Evolutionary conservation across 768 basidiomycete species (phyloP).

Genomic region (Suillus fuscotomentosus): DNA sequence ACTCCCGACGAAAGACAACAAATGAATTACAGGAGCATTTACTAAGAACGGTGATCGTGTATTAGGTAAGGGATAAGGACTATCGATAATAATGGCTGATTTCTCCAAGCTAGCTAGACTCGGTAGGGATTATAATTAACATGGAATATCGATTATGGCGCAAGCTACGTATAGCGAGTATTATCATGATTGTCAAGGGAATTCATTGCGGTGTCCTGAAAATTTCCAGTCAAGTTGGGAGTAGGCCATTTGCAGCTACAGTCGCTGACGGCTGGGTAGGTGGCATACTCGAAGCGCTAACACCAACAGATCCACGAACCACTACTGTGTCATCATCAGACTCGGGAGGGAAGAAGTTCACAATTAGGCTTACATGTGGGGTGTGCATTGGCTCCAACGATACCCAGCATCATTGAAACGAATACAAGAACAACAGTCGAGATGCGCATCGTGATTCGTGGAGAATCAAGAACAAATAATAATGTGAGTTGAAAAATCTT

Average conservation of each 20-base stretch:
- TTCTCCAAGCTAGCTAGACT: neutral
- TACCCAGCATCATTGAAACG: neutral
- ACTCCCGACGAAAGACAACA: neutral
- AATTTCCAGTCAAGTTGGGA: neutral
- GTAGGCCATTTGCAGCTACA: neutral
- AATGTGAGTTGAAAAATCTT: neutral
- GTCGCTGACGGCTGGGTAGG: neutral
- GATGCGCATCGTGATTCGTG: neutral
- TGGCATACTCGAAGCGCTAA: no score
- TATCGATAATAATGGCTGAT: neutral
- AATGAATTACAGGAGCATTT: neutral
- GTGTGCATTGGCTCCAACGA: neutral
- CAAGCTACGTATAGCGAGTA: neutral
- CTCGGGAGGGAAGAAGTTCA: neutral
- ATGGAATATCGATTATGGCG: neutral
- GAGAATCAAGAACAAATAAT: neutral
- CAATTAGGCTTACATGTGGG: neutral
- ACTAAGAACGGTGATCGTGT: neutral
- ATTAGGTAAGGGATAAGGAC: neutral
- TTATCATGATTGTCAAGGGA: neutral
- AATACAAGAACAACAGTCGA: neutral
- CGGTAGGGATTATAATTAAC: neutral
- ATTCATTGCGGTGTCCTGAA: neutral
- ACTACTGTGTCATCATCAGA: neutral
- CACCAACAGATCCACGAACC: no score